Percentiles rank a stretch among this genome's conserved stretches.
phyloP scores from a whole-genome alignment of 192 early-diverging fungal genomes.

The Entomortierella lignicola region DNA sequence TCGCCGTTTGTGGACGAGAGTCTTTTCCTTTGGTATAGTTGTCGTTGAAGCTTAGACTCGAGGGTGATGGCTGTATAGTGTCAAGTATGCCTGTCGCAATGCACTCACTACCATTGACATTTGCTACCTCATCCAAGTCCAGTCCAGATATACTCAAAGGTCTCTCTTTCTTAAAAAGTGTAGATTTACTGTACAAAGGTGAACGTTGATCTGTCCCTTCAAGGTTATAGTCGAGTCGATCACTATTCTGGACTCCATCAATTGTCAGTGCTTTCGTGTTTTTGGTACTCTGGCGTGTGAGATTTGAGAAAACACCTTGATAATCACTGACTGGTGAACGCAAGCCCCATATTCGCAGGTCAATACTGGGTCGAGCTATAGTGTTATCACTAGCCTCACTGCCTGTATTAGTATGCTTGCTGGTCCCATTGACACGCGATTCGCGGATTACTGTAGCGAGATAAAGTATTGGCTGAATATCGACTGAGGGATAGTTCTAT shows the following conservation, averaged over 20 bases:
- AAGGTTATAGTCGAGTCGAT: constrained; percentile 42
- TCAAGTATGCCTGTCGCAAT: neutral
- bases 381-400: neutral
- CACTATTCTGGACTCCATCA: constrained; percentile 43
- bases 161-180: constrained; percentile 6
- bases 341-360: constrained; percentile 31
- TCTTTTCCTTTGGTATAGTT: constrained; percentile 14
- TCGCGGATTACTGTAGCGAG: constrained; percentile 55
- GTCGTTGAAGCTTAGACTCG: constrained; percentile 25
- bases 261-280: constrained; percentile 23
- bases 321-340: constrained; percentile 8
- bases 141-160: constrained; percentile 20
- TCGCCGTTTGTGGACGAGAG: constrained; percentile 35
- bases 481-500: constrained; percentile 70
- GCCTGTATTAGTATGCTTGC: neutral
- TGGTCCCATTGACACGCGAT: constrained; percentile 6
- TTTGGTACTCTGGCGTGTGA: neutral
- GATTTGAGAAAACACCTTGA: neutral
- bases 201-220: constrained; percentile 46
- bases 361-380: constrained; percentile 15
- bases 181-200: constrained; percentile 13
- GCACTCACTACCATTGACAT: neutral
- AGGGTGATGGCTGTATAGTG: constrained; percentile 8
- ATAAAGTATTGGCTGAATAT: constrained; percentile 57
- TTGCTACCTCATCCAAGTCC: constrained; percentile 18